phyloP scores from a whole-genome alignment of 2,329 filamentous ascomycete genomes.

The Coleophoma crateriformis region DNA sequence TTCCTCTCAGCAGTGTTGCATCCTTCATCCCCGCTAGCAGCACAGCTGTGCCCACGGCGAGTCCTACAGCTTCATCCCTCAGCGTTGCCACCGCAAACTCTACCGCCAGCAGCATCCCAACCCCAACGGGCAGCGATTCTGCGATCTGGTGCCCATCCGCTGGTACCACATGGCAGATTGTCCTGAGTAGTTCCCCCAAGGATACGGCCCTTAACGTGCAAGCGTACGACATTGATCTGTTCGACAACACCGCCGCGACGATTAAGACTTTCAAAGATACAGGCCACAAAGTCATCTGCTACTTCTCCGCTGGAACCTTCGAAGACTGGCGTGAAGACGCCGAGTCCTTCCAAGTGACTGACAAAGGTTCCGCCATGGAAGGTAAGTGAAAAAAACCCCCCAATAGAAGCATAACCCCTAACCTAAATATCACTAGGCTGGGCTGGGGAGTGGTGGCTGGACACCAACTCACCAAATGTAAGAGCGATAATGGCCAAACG shows the following conservation, averaged over 20 bases:
- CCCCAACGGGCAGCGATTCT: too few species aligned
- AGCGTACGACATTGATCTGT: constrained; percentile 46
- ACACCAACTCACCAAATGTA: constrained; percentile 48
- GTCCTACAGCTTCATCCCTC: too few species aligned
- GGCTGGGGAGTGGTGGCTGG: constrained; percentile 61
- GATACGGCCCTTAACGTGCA: constrained; percentile 11
- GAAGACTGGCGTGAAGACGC: constrained; percentile 56
- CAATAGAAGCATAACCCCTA: too few species aligned
- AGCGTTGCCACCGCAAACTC: too few species aligned
- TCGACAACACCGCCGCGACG: constrained; percentile 43
- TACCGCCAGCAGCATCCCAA: not conserved
- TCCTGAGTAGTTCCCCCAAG: not conserved
- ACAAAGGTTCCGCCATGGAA: constrained; percentile 16
- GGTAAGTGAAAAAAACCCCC: too few species aligned
- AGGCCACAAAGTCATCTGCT: constrained; percentile 62
- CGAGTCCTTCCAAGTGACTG: constrained; percentile 45
- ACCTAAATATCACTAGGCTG: constrained; percentile 55
- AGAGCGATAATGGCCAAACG: constrained; percentile 55
- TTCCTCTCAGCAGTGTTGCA: too few species aligned
- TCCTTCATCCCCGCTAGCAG: too few species aligned
- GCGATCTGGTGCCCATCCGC: not conserved
- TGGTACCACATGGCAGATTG: not conserved
- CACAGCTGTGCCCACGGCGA: too few species aligned
- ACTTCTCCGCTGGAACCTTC: constrained; percentile 66
- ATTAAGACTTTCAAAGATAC: constrained; percentile 40